Base-by-base conservation (phyloP, 2,329 filamentous ascomycete genomes). In the Stemphylium lycopersici region DNA sequence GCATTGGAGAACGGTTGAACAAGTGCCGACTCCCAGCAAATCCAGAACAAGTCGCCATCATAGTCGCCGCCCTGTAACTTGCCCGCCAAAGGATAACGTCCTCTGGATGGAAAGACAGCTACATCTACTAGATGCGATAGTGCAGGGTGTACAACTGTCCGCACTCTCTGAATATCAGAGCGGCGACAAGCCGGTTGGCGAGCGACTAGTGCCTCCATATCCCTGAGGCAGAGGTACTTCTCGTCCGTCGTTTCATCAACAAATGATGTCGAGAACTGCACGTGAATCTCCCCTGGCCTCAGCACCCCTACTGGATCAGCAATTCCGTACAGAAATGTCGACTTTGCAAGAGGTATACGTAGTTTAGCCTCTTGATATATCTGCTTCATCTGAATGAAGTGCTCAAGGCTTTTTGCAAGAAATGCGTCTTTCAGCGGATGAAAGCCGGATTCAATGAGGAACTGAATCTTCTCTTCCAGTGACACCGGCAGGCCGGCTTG, bases 61-160 rank as follows among this genome's bases (percentile, higher is more conserved):
- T 92, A 93, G 65, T 93, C 90, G 0, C 90, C 90, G 0, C 90
- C 90, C 1, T 89, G 90, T 0, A 93, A 78, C 63, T 87, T 87
- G 7, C 85, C 83, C 0, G 90, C 90, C 0, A 92, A 79, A 0
- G 90, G 84, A 0, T 75, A 77, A 22, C 81, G 68, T 0, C 89
- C 89, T 55, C 82, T 83, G 0, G 79, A 80, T 0, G 90, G 81
- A 61, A 98, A 97, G 0, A 97, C 82, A 12, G 95, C 81, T 1
- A 96, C 87, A 63, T 97, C 89, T 56, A 89, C 89, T 0, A 96
- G 74, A 2, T 84, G 83, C 3, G 87, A 83, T 0, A 93, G 76
- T 37, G 86, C 80, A 0, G 81, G 79, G n/a, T 80, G 79, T 62
- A 76, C 81, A 0, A 84, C 78, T 1, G 81, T 80, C 29, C 68